phyloP scores from a whole-genome alignment of 306 rosid genomes.

The Chamaecrista fasciculata region DNA sequence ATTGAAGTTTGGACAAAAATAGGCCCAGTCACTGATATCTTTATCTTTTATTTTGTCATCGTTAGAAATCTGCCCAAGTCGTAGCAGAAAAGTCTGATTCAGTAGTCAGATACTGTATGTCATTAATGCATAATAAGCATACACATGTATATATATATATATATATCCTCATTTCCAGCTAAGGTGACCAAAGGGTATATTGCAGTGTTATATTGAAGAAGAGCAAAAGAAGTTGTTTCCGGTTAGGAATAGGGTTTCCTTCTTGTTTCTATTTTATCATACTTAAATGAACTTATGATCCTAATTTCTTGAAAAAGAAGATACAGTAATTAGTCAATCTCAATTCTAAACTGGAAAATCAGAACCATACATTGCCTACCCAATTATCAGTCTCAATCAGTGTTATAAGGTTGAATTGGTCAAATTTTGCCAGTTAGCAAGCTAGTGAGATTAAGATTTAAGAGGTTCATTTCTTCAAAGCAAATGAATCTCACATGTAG shows the following conservation, averaged over 20 bases:
- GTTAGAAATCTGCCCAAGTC: neutral
- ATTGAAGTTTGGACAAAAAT: neutral
- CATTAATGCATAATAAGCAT: too few relatives aligned
- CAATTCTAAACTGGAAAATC: constrained; percentile 24
- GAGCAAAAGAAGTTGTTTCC: constrained; percentile 31
- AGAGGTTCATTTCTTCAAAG: neutral
- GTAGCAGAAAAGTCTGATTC: neutral
- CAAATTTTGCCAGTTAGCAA: neutral
- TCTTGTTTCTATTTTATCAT: too few relatives aligned
- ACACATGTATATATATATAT: too few relatives aligned
- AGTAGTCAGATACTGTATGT: neutral
- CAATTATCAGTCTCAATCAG: neutral
- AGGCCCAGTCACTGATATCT: neutral
- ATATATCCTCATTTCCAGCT: too few relatives aligned
- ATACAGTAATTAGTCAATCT: constrained; percentile 16
- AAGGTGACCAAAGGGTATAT: constrained; percentile 18
- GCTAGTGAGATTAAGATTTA: neutral
- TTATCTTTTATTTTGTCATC: neutral
- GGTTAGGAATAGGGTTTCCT: too few relatives aligned
- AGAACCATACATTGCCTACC: neutral
- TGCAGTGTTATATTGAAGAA: constrained; percentile 33
- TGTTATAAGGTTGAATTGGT: neutral
- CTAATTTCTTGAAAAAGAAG: constrained; percentile 35
- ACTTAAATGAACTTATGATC: constrained; percentile 28
- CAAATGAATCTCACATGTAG: too few relatives aligned